Evolutionary conservation across 2,329 filamentous ascomycete genomes (phyloP).

Genomic region (Raffaelea arxii): DNA sequence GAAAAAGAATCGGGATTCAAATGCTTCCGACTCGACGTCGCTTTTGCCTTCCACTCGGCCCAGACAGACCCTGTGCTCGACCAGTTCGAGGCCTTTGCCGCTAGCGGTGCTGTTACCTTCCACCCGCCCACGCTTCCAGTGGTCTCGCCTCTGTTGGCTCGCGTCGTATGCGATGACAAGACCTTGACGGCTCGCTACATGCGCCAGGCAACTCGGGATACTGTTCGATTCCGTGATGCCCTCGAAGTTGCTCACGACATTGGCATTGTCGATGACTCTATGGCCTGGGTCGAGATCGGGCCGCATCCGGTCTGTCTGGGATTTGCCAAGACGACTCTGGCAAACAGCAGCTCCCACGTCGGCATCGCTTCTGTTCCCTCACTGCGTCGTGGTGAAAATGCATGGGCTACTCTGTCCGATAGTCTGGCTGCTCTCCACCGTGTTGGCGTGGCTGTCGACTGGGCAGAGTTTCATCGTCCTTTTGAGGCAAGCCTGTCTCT

Average conservation of each 20-base stretch:
- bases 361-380: conserved; percentile 47
- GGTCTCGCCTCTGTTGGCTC: conserved; percentile 57
- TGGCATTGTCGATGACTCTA: conserved; percentile 53
- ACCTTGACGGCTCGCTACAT: conserved; percentile 54
- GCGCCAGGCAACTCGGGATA: conserved; percentile 52
- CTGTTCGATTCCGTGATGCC: conserved; percentile 59
- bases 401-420: conserved; percentile 53
- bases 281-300: conserved; percentile 64
- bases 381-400: conserved; percentile 50
- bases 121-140: conserved; percentile 44
- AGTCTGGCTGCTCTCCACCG: conserved; percentile 50
- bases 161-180: conserved; percentile 44
- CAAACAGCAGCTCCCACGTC: conserved; percentile 41
- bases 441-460: conserved; percentile 54
- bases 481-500: conserved; percentile 34
- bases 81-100: conserved; percentile 42
- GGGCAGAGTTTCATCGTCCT: conserved; percentile 57
- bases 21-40: conserved; percentile 36
- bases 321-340: conserved; percentile 57
- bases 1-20: conserved; percentile 25
- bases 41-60: conserved; percentile 45
- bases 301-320: conserved; percentile 60
- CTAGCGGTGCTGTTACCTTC: conserved; percentile 28
- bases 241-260: conserved; percentile 47
- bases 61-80: conserved; percentile 46